A percentile compares a stretch with the other conserved stretches of the same genome.
These are phyloP conservation scores for Sclerotinia sclerotiorum DNA, from an alignment of 2,329 filamentous ascomycete species.

Conservation along the genomic window DNA sequence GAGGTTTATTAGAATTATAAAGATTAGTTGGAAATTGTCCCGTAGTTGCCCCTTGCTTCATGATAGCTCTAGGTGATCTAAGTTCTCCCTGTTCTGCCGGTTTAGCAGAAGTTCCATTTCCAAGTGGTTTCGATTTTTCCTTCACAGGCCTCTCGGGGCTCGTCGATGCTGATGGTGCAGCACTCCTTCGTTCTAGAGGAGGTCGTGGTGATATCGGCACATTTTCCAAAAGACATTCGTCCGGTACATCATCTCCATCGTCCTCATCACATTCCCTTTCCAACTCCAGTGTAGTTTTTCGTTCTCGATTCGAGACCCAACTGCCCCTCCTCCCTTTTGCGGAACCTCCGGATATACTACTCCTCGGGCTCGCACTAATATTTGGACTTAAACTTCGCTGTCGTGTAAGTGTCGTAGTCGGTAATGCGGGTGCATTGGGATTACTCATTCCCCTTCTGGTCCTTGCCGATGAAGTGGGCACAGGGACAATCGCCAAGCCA, in stretches of 20 bases:
- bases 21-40: conserved; percentile 62
- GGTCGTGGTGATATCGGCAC: conserved; percentile 77
- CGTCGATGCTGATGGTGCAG: conserved; percentile 49
- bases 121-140: conserved; percentile 40
- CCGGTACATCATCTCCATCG: conserved; percentile 75
- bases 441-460: conserved; percentile 33
- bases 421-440: conserved; percentile 32
- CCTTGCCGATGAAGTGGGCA: conserved; percentile 27
- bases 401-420: conserved; percentile 32
- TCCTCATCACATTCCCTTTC: conserved; percentile 77
- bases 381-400: conserved; percentile 39
- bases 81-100: conserved; percentile 60
- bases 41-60: conserved; percentile 32
- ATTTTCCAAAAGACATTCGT: conserved; percentile 77
- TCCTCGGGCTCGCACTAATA: conserved; percentile 27
- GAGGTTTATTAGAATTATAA: conserved; percentile 47
- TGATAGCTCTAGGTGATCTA: conserved; percentile 47
- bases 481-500: conserved; percentile 38
- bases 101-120: conserved; percentile 63
- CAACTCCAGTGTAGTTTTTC: conserved; percentile 68
- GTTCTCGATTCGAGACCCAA: conserved; percentile 66
- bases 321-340: conserved; percentile 44
- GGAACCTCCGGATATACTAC: conserved; percentile 33
- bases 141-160: conserved; percentile 38
- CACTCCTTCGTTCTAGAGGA: conserved; percentile 55